Percentiles rank a stretch among this genome's conserved stretches.
Evolutionary conservation across 306 rosid species (phyloP).

Genomic region (Vigna unguiculata): DNA sequence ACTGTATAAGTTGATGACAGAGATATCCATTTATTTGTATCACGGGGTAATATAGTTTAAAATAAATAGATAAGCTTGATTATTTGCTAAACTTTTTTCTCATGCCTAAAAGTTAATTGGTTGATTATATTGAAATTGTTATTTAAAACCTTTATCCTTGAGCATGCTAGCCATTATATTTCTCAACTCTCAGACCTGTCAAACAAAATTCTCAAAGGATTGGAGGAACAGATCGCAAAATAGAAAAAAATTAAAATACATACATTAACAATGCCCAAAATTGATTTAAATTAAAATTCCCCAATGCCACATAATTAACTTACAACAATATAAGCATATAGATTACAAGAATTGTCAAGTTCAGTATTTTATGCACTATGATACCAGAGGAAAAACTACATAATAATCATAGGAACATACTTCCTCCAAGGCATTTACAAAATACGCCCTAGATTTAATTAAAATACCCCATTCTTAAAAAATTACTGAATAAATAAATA

Average conservation of each 20-base stretch:
- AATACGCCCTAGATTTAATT: not conserved
- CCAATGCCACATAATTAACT: constrained; percentile 14
- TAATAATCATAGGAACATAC: not conserved
- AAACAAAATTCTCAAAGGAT: not conserved
- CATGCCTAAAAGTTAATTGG: constrained; percentile 1
- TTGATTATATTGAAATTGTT: constrained; percentile 12
- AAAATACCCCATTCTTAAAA: not conserved
- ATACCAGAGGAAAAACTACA: constrained; percentile 15
- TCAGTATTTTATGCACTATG: constrained; percentile 16
- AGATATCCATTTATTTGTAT: not conserved
- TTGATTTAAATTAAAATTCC: constrained; percentile 7
- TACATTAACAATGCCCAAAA: not conserved
- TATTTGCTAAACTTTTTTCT: constrained; percentile 1
- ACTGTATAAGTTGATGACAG: not conserved
- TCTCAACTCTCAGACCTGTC: not conserved
- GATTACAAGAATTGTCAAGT: not conserved
- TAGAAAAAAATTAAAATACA: not conserved
- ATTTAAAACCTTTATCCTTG: constrained; percentile 1
- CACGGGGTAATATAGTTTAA: not conserved
- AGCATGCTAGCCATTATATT: constrained; percentile 1
- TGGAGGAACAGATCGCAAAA: not conserved
- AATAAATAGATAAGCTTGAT: not conserved
- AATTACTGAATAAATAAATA: not conserved
- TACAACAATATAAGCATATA: not conserved
- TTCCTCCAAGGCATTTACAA: constrained; percentile 15